Percentiles rank a stretch among this genome's conserved stretches.
Evolutionary conservation across 129 eudicot genomes (phyloP).

Genomic region (Lactuca sativa): DNA sequence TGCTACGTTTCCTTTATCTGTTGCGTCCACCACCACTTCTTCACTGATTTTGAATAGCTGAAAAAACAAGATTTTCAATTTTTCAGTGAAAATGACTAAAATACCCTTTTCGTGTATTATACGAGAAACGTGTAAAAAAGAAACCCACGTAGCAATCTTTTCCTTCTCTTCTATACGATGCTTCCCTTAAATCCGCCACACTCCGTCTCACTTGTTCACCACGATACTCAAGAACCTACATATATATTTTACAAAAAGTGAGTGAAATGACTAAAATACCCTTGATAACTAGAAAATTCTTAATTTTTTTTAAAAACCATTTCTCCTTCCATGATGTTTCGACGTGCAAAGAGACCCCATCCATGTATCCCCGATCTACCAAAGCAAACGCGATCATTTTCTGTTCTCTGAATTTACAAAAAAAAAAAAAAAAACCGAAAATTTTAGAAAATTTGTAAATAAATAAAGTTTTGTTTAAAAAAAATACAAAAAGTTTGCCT

Average conservation of each 20-base stretch:
- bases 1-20: conserved; percentile 94
- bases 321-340: conserved; percentile 86
- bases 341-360: conserved; percentile 98
- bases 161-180: conserved; percentile 74
- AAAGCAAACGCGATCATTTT: conserved; percentile 89
- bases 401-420: conserved; percentile 79
- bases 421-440: conserved; percentile 14
- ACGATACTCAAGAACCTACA: conserved; percentile 93
- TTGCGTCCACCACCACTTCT: conserved; percentile 97
- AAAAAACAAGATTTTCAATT: conserved; percentile 8
- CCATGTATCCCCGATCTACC: conserved; percentile 97
- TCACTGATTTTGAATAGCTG: conserved; percentile 97
- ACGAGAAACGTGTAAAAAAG: neutral
- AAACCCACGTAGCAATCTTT: conserved; percentile 93
- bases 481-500: conserved; percentile 46
- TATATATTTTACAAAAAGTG: conserved; percentile 10
- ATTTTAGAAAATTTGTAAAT: neutral
- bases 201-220: conserved; percentile 98
- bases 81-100: neutral
- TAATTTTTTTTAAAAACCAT: conserved; percentile 46
- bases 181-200: conserved; percentile 94
- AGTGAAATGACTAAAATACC: conserved; percentile 10
- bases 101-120: neutral
- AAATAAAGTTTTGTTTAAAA: conserved; percentile 13
- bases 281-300: neutral